Percentiles rank a stretch among this genome's conserved stretches.
phyloP scores from a whole-genome alignment of 495 filamentous ascomycete species.

The Hamigera avellanea region DNA sequence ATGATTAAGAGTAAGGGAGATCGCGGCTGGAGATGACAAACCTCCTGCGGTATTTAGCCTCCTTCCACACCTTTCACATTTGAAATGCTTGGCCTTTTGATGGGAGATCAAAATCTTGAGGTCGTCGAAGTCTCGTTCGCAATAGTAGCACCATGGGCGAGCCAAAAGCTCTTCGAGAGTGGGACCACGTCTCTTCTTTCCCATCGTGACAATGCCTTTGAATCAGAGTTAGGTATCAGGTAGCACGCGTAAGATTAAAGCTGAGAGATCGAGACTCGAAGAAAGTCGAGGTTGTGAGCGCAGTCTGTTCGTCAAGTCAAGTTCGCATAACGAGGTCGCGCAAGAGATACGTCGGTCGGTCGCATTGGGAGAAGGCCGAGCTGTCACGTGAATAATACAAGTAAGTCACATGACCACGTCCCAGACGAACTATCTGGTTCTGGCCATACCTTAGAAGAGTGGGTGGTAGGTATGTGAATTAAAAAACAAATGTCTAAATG shows the following conservation, averaged over 20 bases:
- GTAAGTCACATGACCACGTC: too few relatives aligned
- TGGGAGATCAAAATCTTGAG: constrained; percentile 90
- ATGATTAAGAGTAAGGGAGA: too few relatives aligned
- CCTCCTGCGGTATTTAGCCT: constrained; percentile 92
- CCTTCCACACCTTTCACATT: constrained; percentile 80
- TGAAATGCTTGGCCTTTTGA: constrained; percentile 98
- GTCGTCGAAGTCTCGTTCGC: constrained; percentile 96
- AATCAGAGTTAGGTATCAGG: too few relatives aligned
- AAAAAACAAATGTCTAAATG: too few relatives aligned
- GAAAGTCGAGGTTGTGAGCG: too few relatives aligned
- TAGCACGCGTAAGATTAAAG: too few relatives aligned
- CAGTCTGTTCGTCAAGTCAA: too few relatives aligned
- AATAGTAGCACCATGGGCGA: constrained; percentile 97
- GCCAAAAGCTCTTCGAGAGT: constrained; percentile 76
- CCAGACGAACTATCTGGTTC: too few relatives aligned
- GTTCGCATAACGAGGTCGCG: too few relatives aligned
- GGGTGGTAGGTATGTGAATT: too few relatives aligned
- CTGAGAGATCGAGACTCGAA: too few relatives aligned
- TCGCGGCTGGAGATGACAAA: constrained; percentile 27
- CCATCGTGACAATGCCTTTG: constrained; percentile 42
- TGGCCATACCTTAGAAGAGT: neutral
- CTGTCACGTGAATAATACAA: neutral
- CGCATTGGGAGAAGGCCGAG: neutral
- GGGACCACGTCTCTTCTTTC: constrained; percentile 76
- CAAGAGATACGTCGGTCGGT: too few relatives aligned